Base-by-base conservation (phyloP, 176 grass and related monocot species). In the Oryza nivara region DNA sequence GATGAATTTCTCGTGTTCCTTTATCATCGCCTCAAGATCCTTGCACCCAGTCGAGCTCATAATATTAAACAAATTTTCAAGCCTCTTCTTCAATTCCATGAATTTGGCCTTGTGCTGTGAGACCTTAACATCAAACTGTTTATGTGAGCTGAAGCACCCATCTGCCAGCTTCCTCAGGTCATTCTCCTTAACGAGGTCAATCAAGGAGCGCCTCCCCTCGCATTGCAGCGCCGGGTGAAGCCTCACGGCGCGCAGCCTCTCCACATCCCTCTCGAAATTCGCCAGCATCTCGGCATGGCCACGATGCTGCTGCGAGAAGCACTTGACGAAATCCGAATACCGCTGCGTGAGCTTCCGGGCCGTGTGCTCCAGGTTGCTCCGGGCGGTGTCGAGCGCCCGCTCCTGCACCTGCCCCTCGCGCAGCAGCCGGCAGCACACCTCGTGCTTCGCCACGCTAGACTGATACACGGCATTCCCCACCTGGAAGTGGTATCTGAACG, bases 371-470 rank as follows among this genome's bases (percentile, higher is more conserved):
- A 99, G 90, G 87, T 93, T 99, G 88, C 88, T 88, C 48, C 86
- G 84, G 14, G 93, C 97, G 6, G 92, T 99, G 52, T 94, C 93
- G 51, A 99, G 86, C 5, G 93, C 97, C 51, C 93, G 87, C 72
- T 93, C 93, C 86, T 99, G 96, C 41, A 99, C 96, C 88, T 94
- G 89, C 71, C 77, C 81, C 86, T 99, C 96, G 64, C 96, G 83
- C 64, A 96, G 58, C 67, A 99, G 61, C 68, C 96, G 84, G 68
- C 81, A 79, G 83, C 93, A 99, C 43, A 92, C 19, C 86, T 96
- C 93, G 40, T 92, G 91, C 65, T 96, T 96, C 0, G 69, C 81
- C 46, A 79, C 72, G 44, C 89, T 90, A 17, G 83, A 90, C 54
- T 72, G 30, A 49, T 96, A 99, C 26, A 96, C 68, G 0, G 90